Percentiles rank a stretch among this genome's conserved stretches.
Conservation (phyloP, 768 basidiomycete species). For the Suillus fuscotomentosus region DNA sequence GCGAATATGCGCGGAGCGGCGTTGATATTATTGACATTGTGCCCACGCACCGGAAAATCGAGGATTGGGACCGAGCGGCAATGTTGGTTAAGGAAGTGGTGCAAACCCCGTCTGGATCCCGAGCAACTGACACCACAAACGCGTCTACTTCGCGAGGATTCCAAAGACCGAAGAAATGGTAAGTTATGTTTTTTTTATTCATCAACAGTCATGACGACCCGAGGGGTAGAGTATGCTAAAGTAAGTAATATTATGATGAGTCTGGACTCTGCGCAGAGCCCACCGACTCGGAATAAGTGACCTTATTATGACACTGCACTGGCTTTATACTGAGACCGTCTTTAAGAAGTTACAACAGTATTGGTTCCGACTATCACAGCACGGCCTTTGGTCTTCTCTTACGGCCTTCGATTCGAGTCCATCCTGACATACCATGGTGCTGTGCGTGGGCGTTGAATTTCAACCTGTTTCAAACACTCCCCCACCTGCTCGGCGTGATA, state of each 20-base stretch:
- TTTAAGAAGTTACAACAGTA: background rate
- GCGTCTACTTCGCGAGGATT: background rate
- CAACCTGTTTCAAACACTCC: background rate
- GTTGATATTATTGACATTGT: background rate
- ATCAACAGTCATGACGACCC: conserved; percentile 1
- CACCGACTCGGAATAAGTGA: background rate
- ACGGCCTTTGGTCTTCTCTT: background rate
- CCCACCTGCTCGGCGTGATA: background rate
- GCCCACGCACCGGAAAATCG: background rate
- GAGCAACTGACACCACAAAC: background rate
- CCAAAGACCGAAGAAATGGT: background rate
- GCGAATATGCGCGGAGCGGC: background rate
- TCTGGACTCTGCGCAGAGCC: background rate
- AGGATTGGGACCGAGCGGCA: background rate
- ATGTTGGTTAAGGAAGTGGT: background rate
- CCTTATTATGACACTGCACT: background rate
- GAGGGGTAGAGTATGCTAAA: background rate
- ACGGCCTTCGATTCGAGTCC: background rate
- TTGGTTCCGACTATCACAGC: background rate
- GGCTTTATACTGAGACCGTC: background rate
- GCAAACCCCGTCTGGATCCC: background rate
- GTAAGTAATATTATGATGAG: background rate
- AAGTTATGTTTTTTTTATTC: background rate
- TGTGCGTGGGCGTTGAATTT: background rate
- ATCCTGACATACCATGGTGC: no score